Base-by-base conservation (phyloP, 106 monocot species). In the Acanthochlamys bracteata region DNA sequence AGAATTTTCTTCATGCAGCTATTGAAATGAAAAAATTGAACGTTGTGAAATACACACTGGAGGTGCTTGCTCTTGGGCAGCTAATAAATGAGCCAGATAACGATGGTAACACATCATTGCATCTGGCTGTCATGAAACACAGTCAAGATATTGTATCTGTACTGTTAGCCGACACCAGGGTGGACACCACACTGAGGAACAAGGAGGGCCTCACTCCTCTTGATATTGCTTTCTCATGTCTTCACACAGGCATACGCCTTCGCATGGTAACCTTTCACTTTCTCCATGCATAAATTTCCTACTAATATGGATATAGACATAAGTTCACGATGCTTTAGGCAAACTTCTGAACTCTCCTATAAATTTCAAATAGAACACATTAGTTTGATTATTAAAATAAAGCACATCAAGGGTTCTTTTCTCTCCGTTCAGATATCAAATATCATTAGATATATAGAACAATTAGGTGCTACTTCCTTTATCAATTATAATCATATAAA, bases 1-100 rank as follows among this genome's bases (percentile, higher is more conserved):
- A 66, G 25, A 83, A 68, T 25, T 75, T 87, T 4, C 79, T 87
- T 16, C 83, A 83, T 72, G 53, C 69, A 33, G 87, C 87, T 17
- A 16, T 65, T 25, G 52, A 68, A 52, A 65, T 60, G 0, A 83
- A 77, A 26, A 61, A 14, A 43, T 39, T 21, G 15, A 26, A 49
- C 0, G 78, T 82, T 11, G 69, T 75, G 20, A 60, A 46, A 47
- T 63, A 53, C n/a, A 72, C 70, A 45, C 52, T 67, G 11, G 16
- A 19, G 9, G 25, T 21, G 4, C 66, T 45, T 0, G 0, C 10
- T 12, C 19, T 63, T 4, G 23, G 16, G 14, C 25, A 59, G 25
- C 1, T 59, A 14, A 25, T 25, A 7, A 59, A 59, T 11, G 59
- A 59, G 59, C 22, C 24, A 59, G 59, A 59, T 59, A 10, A 26